Evolutionary conservation across 2,329 filamentous ascomycete species (phyloP), one percentile per base, ranked within the genome.

Genomic region (Colletotrichum aenigma): DNA sequence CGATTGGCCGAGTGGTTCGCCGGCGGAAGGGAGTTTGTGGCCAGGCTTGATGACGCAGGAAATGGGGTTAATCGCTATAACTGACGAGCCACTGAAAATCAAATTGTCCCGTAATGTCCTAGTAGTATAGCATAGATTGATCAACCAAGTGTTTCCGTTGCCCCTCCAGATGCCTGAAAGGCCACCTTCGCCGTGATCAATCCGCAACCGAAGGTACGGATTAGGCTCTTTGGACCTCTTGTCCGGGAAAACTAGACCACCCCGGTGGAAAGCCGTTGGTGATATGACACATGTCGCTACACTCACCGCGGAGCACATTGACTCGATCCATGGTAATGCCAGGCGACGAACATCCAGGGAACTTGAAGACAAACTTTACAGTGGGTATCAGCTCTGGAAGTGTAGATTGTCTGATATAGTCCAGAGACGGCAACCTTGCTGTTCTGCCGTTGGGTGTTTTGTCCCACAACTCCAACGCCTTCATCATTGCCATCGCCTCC

Each of bases 161-260:
- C 1, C 0, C 3, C 5, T 43, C 38, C 18, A 1, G 5, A 10
- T 43, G 18, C 5, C 18, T n/a, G 18, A 12, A n/a, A 43, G 18
- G 38, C 18, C 10, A 43, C 34, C 34, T 38, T 38, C 34, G 8
- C 5, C 38, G 5, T 18, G 36, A 10, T 2, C 8, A 9, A n/a
- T 43, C 38, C 38, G 38, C 4, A 18, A 43, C 4, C 18, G 8
- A 43, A 43, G 38, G 9, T n/a, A 43, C 5, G 2, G 0, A n/a
- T n/a, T 2, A n/a, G 38, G 1, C 38, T 43, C 18, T n/a, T n/a
- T 43, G 18, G 8, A 43, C 38, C 38, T 43, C 38, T 43, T 43
- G 38, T 2, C 38, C 38, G 1, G 38, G 18, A n/a, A n/a, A 18
- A 6, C 12, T n/a, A n/a, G 38, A n/a, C 38, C 38, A 7, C 18